Evolutionary conservation across 192 early-diverging fungal species (phyloP).

Genomic region (Chytriomyces hyalinus): DNA sequence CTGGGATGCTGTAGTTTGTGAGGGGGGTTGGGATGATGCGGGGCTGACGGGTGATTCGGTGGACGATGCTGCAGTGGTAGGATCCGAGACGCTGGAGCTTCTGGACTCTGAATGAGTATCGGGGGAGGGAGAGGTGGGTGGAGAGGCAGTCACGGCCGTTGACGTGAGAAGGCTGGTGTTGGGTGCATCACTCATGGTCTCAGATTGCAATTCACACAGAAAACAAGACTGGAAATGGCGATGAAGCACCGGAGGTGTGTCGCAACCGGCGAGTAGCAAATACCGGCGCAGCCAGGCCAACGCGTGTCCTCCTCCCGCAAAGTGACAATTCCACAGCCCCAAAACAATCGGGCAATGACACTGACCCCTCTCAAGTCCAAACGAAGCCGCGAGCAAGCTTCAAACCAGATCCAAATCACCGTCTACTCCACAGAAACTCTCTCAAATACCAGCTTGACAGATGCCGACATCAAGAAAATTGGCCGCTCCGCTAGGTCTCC

Average conservation of each 20-base stretch:
- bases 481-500: constrained; percentile 26
- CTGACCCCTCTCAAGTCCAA: neutral
- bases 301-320: too few relatives aligned
- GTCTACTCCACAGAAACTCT: constrained; percentile 8
- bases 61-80: neutral
- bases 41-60: neutral
- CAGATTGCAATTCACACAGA: too few relatives aligned
- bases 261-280: too few relatives aligned
- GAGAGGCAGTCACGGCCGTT: neutral
- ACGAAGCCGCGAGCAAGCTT: neutral
- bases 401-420: constrained; percentile 8
- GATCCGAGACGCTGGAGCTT: too few relatives aligned
- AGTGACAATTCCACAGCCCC: too few relatives aligned
- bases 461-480: constrained; percentile 15
- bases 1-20: neutral
- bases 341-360: too few relatives aligned
- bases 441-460: constrained; percentile 5
- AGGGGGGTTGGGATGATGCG: neutral
- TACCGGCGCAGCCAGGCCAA: too few relatives aligned
- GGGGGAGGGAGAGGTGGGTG: neutral
- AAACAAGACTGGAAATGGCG: too few relatives aligned
- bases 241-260: too few relatives aligned
- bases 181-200: too few relatives aligned
- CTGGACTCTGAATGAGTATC: neutral
- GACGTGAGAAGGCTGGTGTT: constrained; percentile 4